phyloP scores from a whole-genome alignment of 2,329 filamentous ascomycete genomes.

The Geoglossum cookeanum region DNA sequence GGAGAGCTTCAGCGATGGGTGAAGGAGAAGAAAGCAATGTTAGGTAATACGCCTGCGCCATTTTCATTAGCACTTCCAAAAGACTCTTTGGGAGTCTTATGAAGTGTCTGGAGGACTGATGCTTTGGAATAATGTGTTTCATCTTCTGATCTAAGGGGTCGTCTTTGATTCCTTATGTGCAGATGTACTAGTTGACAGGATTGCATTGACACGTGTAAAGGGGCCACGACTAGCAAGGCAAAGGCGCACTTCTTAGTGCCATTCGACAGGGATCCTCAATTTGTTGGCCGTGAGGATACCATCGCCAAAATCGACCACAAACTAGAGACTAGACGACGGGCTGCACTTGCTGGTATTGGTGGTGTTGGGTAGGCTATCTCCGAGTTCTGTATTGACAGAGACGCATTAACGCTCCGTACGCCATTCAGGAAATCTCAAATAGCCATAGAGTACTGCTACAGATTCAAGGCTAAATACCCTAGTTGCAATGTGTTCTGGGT shows the following conservation, averaged over 20 bases:
- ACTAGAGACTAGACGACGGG: conserved; percentile 5
- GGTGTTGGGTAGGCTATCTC: conserved; percentile 9
- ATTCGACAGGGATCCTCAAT: conserved; percentile 8
- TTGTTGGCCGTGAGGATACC: conserved; percentile 8
- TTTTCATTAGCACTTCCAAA: too few species aligned
- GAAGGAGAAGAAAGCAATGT: too few species aligned
- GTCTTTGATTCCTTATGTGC: too few species aligned
- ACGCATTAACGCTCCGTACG: background rate
- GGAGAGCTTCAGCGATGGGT: too few species aligned
- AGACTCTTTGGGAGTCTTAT: too few species aligned
- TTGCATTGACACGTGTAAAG: too few species aligned
- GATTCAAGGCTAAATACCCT: conserved; percentile 4
- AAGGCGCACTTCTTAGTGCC: background rate
- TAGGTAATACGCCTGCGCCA: too few species aligned
- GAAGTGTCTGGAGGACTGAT: too few species aligned
- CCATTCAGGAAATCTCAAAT: conserved; percentile 8
- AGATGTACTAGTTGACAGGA: too few species aligned
- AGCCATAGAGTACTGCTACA: conserved; percentile 11
- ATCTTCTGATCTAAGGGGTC: too few species aligned
- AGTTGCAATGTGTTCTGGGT: conserved; percentile 9
- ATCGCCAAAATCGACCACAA: conserved; percentile 6
- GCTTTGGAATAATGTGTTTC: too few species aligned
- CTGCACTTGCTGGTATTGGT: conserved; percentile 10
- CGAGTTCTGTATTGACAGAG: background rate
- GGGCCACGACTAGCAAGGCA: too few species aligned